Evolutionary conservation across 257 asterid genomes (phyloP), one percentile per base, ranked within the genome.

Genomic region (Coffea eugenioides): DNA sequence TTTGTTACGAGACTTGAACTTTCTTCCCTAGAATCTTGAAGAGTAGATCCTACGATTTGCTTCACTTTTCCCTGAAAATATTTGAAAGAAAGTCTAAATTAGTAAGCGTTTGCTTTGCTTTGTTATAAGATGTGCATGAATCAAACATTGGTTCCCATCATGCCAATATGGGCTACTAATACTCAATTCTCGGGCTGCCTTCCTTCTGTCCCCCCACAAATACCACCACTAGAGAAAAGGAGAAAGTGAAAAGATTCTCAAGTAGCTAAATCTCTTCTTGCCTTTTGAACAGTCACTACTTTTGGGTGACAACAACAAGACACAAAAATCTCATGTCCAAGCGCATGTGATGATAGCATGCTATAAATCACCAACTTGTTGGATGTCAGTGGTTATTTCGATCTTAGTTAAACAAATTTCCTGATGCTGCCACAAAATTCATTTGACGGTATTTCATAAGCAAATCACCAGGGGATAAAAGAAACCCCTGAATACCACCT

Each of bases 31-130:
- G 91, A 72, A 89, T 95, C 98, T 79, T 71, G 88, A 83, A 96
- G 98, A 77, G 99, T 96, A 82, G 99, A 92, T 72, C 99, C 99
- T 83, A 96, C 98, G 83, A 96, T 96, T 87, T 94, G 99, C 87
- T 94, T 94, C 86, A 96, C 99, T 89, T 91, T 96, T 46, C 99
- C 99, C 99, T 96, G 90, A 83, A 84, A 84, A 20, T 54, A 27
- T 56, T 75, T 13, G 23, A 36, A 48, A 49, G 41, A 49, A 14
- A 21, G 46, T 66, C 59, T 66, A 21, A 77, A 36, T 75, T 36
- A 70, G 61, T 51, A 80, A 67, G 52, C 18, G 73, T 65, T 56
- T 25, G 59, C 45, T 31, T 4, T 59, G 49, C 31, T 73, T 84
- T 23, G 48, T 10, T 2, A n/a, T 20, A 65, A 34, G 46, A 56